Evolutionary conservation across 352 stramenopile species (phyloP).

Genomic region (Peronospora belbahrii): DNA sequence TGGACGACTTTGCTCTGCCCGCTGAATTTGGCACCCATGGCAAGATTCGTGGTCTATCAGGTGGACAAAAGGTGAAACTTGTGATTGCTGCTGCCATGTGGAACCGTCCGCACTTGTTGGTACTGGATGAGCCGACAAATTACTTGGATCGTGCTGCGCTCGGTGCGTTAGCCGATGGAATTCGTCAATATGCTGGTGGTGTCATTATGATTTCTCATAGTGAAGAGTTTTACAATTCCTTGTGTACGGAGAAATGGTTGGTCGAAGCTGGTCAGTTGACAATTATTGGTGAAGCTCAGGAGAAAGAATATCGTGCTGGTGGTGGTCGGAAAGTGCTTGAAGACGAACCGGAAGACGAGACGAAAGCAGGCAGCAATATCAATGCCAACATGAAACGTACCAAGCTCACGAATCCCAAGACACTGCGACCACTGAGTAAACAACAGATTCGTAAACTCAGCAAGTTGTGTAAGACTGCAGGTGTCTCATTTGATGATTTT

Average conservation of each 20-base stretch:
- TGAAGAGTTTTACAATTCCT: constrained; percentile 77
- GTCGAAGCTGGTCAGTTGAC: constrained; percentile 55
- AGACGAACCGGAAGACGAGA: constrained; percentile 44
- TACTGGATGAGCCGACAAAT: constrained; percentile 86
- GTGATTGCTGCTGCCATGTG: constrained; percentile 75
- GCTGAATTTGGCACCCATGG: constrained; percentile 75
- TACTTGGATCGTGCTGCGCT: constrained; percentile 73
- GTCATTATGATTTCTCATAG: constrained; percentile 81
- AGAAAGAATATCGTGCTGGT: constrained; percentile 50
- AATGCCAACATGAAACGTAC: constrained; percentile 56
- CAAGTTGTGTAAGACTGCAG: constrained; percentile 50
- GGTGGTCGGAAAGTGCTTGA: constrained; percentile 46
- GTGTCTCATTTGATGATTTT: constrained; percentile 56
- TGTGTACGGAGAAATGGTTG: constrained; percentile 72
- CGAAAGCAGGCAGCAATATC: constrained; percentile 33
- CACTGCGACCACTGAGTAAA: constrained; percentile 55
- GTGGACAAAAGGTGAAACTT: constrained; percentile 78
- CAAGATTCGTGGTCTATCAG: constrained; percentile 71
- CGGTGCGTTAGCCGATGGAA: constrained; percentile 52
- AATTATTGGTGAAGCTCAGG: constrained; percentile 63
- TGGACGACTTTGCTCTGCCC: constrained; percentile 63
- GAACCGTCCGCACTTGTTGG: constrained; percentile 80
- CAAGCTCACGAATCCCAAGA: constrained; percentile 64
- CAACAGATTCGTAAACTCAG: constrained; percentile 57
- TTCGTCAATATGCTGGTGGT: constrained; percentile 60